Percentiles rank a stretch among this genome's conserved stretches.
Conservation (phyloP, 257 asterid species). For the Solanum sparsipilum region DNA sequence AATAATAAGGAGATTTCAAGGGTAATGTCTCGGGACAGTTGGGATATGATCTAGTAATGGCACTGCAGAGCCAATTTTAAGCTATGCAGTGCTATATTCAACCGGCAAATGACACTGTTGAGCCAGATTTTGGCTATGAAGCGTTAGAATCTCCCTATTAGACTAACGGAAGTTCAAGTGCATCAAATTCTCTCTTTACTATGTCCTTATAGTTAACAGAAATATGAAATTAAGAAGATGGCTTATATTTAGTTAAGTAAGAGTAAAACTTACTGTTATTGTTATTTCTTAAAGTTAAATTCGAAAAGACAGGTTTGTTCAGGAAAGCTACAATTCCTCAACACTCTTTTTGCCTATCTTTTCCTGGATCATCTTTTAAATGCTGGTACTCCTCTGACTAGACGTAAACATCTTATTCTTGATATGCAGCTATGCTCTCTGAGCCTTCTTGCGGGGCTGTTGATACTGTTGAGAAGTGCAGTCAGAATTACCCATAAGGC, state of each 20-base stretch:
- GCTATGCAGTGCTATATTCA: neutral
- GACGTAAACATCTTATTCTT: neutral
- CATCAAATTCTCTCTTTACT: neutral
- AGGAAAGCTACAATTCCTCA: neutral
- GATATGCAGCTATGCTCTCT: slow-evolving; percentile 62
- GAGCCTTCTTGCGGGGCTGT: slow-evolving; percentile 74
- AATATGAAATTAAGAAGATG: neutral
- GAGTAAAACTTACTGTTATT: neutral
- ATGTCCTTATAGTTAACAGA: neutral
- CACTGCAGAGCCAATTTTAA: neutral
- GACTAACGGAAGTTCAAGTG: neutral
- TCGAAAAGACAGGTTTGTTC: neutral
- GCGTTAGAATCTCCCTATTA: neutral
- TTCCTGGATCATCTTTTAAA: neutral
- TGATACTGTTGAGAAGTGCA: slow-evolving; percentile 73
- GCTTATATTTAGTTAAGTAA: neutral
- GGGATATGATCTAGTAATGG: neutral
- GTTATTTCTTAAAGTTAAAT: neutral
- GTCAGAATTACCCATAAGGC: slow-evolving; percentile 94
- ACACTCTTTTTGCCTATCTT: neutral
- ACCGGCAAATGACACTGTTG: neutral
- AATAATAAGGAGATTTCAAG: neutral
- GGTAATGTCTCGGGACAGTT: neutral
- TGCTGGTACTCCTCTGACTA: neutral
- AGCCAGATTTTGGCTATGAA: neutral